These are phyloP conservation scores for Penicillium sp. DNA, from an alignment of 2,329 filamentous ascomycete genomes.

Conservation along the genomic window DNA sequence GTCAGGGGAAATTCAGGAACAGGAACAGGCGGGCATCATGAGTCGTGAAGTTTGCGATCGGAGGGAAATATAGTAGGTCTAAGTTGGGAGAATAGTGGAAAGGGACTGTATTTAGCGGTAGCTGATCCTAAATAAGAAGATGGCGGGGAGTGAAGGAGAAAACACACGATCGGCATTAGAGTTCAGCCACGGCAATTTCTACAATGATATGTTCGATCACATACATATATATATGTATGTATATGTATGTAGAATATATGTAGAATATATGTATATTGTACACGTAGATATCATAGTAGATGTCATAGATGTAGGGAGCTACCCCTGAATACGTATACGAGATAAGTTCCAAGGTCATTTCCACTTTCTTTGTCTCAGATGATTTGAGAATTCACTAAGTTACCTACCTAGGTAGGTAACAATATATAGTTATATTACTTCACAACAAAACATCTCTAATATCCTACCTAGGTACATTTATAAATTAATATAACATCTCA, in stretches of 20 bases:
- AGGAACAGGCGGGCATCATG: conserved; percentile 20
- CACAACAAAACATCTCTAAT: too few species aligned
- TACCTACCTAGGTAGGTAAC: too few species aligned
- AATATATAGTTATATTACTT: too few species aligned
- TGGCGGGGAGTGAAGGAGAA: conserved; percentile 21
- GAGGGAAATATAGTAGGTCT: background rate
- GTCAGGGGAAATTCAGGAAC: conserved; percentile 14
- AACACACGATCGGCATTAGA: conserved; percentile 3
- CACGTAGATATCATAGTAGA: background rate
- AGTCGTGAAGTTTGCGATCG: background rate
- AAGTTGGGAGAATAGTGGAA: background rate
- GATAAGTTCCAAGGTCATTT: background rate
- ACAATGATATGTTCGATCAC: background rate
- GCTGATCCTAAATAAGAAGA: conserved; percentile 12
- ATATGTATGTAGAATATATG: too few species aligned
- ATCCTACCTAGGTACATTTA: too few species aligned
- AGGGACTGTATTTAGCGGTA: background rate
- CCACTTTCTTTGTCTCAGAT: background rate
- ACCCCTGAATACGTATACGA: background rate
- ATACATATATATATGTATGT: too few species aligned
- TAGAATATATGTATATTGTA: background rate
- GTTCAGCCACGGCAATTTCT: conserved; percentile 16
- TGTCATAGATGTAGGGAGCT: background rate
- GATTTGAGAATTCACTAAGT: background rate
- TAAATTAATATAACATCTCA: background rate